phyloP scores from a whole-genome alignment of 805 yeast genomes.

The Suhomyces pyralidae region DNA sequence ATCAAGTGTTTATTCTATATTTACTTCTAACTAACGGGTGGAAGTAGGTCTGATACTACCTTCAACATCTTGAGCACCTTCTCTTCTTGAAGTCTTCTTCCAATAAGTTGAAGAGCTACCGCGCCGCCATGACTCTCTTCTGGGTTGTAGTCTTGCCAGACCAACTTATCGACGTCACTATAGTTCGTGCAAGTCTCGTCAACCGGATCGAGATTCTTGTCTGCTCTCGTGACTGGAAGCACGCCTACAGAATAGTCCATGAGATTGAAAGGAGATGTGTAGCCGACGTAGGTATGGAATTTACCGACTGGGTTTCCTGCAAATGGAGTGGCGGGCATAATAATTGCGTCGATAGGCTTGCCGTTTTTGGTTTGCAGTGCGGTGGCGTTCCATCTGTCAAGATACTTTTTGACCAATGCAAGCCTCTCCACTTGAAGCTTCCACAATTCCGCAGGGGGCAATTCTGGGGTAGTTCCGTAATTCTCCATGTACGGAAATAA shows the following conservation, averaged over 20 bases:
- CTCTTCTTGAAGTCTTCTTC: slow-evolving; percentile 61
- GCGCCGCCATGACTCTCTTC: slow-evolving; percentile 57
- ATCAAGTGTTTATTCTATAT: neutral
- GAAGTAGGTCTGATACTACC: slow-evolving; percentile 11
- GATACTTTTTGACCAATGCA: slow-evolving; percentile 34
- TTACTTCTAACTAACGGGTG: neutral
- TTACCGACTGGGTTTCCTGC: slow-evolving; percentile 37
- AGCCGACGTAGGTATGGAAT: slow-evolving; percentile 38
- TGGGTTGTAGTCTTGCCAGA: slow-evolving; percentile 45
- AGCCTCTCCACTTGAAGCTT: slow-evolving; percentile 34
- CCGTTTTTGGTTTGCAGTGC: slow-evolving; percentile 35
- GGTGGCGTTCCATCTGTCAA: slow-evolving; percentile 36
- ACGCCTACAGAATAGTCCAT: slow-evolving; percentile 30
- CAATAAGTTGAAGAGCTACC: slow-evolving; percentile 62
- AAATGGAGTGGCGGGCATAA: slow-evolving; percentile 48
- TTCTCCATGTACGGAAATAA: slow-evolving; percentile 40
- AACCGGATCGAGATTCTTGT: slow-evolving; percentile 35
- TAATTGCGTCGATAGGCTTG: slow-evolving; percentile 45
- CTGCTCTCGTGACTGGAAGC: slow-evolving; percentile 58
- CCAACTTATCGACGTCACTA: slow-evolving; percentile 41
- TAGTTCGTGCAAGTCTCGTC: slow-evolving; percentile 24
- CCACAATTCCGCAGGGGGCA: slow-evolving; percentile 41
- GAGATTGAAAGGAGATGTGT: slow-evolving; percentile 43
- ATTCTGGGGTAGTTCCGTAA: slow-evolving; percentile 33
- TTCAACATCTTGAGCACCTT: slow-evolving; percentile 51